Evolutionary conservation across 1,139 yeast genomes (phyloP), one percentile per base, ranked within the genome.

Genomic region (Kodamaea suecica): DNA sequence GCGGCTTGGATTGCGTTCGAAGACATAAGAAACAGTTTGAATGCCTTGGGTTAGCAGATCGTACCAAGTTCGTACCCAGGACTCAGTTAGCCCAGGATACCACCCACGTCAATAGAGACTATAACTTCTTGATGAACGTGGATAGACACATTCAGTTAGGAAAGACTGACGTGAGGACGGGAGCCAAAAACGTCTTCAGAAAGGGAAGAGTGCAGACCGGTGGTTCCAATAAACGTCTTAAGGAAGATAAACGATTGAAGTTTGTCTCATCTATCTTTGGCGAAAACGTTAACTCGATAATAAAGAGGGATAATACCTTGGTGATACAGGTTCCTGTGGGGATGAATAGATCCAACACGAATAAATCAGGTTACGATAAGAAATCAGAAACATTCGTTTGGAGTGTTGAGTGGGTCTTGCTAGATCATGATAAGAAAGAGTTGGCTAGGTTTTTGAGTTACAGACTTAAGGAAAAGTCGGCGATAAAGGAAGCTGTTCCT

Each of bases 331-430:
- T 84, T 19, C 95, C 96, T 0, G 60, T 65, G 11, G 95, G 95
- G 0, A 85, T 88, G 95, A 72, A 79, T 17, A 62, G 96, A 36
- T 70, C 87, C 3, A 50, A 56, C 7, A 56, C 66, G 38, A 90
- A 90, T 53, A 83, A 80, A 49, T 76, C 92, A 1, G 81, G 83
- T 2, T 84, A 79, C 70, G 92, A 86, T 50, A 79, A 79, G 53
- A 73, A 76, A 46, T 63, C 69, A 44, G 75, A 78, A 30, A 58
- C 74, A 17, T 82, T 75, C 53, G 73, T 74, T 14, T 88, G 97
- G 96, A 82, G 95, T 0, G 57, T 87, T 0, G 95, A 88, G 53
- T 82, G 88, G 84, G 55, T 74, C 0, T 48, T 77, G 6, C 49
- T 72, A n/a, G 60, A 63, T 23, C 49, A 42, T 3, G 43, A 48